Percentiles rank a stretch among this genome's conserved stretches.
phyloP scores from a whole-genome alignment of 1,139 yeast genomes.

The Candida frijolesensis region DNA sequence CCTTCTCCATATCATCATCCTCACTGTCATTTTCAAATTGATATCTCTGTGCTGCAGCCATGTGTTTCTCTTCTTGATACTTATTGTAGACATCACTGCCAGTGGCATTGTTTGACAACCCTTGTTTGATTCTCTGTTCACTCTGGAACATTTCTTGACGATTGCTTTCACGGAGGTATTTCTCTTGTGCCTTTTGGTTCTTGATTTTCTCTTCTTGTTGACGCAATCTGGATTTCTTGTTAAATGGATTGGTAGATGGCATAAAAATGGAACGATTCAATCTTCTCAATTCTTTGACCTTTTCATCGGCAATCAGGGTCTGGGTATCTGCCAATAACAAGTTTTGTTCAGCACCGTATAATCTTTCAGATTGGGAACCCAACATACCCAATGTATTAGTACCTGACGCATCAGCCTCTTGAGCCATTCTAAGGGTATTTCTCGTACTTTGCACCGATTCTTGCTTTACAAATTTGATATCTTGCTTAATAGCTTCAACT shows the following conservation, averaged over 20 bases:
- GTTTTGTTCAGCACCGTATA: constrained; percentile 78
- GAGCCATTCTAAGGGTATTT: constrained; percentile 84
- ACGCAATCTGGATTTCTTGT: constrained; percentile 72
- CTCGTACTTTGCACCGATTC: constrained; percentile 85
- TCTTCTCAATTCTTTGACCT: constrained; percentile 77
- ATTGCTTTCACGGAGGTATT: constrained; percentile 46
- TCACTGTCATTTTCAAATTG: constrained; percentile 58
- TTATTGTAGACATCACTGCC: constrained; percentile 45
- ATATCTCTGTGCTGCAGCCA: constrained; percentile 48
- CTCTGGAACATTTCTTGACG: constrained; percentile 47
- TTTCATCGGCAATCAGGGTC: constrained; percentile 79
- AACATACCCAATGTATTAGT: constrained; percentile 88
- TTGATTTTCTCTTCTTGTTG: constrained; percentile 76
- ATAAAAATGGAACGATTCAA: constrained; percentile 82
- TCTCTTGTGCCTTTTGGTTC: constrained; percentile 65
- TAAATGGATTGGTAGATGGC: constrained; percentile 89
- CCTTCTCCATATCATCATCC: constrained; percentile 63
- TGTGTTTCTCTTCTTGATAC: constrained; percentile 51
- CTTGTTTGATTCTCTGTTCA: constrained; percentile 48
- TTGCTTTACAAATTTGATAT: constrained; percentile 82
- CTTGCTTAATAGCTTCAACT: constrained; percentile 83
- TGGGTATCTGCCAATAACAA: constrained; percentile 80
- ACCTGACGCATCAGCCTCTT: constrained; percentile 90
- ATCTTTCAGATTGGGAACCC: constrained; percentile 87
- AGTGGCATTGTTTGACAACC: constrained; percentile 42